A percentile compares a stretch with the other conserved stretches of the same genome.
Evolutionary conservation across 345 rosid genomes (phyloP).

Genomic region (Stellera chamaejasme): DNA sequence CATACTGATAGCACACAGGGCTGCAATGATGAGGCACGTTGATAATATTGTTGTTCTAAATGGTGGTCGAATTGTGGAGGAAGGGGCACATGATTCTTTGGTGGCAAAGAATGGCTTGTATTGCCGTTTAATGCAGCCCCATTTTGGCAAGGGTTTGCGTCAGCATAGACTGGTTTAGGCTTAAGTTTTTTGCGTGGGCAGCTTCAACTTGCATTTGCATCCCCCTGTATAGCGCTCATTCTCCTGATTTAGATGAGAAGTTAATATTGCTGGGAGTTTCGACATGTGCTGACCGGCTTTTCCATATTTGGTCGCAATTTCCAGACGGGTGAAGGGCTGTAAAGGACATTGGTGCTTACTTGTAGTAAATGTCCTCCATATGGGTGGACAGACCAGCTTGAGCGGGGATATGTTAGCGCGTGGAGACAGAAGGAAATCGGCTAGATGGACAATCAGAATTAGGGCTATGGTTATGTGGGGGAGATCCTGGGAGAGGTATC

Average conservation of each 20-base stretch:
- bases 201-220: conserved; percentile 13
- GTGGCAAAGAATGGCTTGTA: conserved; percentile 85
- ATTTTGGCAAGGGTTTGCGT: conserved; percentile 89
- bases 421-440: conserved; percentile 5
- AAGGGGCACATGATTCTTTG: conserved; percentile 84
- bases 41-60: conserved; percentile 98
- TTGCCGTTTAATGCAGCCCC: conserved; percentile 95
- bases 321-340: conserved; percentile 10
- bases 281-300: not conserved
- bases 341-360: conserved; percentile 7
- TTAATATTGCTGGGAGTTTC: conserved; percentile 11
- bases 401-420: not conserved
- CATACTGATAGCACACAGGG: conserved; percentile 86
- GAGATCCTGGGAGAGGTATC: conserved; percentile 18
- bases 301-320: conserved; percentile 4
- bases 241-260: conserved; percentile 4
- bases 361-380: not conserved
- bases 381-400: not conserved
- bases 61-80: conserved; percentile 93
- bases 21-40: conserved; percentile 96
- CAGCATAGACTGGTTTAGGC: conserved; percentile 72
- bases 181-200: conserved; percentile 9
- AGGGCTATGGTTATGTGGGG: conserved; percentile 13
- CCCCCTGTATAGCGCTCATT: conserved; percentile 22
- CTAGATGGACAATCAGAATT: too few relatives aligned